These are phyloP conservation scores for Neurospora sp. DNA, from an alignment of 495 filamentous ascomycete species.

Conservation along the genomic window DNA sequence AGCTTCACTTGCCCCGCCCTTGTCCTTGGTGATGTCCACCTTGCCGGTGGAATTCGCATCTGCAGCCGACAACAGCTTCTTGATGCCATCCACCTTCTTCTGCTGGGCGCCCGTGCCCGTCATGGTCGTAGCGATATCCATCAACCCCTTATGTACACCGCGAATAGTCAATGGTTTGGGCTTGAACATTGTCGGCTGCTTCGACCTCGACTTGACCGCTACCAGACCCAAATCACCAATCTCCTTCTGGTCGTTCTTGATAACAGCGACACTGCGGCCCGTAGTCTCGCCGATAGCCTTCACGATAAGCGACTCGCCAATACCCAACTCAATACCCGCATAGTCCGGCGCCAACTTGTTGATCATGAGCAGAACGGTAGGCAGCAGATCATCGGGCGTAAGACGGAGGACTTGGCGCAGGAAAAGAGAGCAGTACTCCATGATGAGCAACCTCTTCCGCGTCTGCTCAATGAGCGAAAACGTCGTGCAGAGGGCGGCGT, in stretches of 20 bases:
- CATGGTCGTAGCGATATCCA: constrained; percentile 69
- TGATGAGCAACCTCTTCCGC: constrained; percentile 76
- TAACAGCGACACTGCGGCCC: constrained; percentile 72
- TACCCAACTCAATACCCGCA: constrained; percentile 88
- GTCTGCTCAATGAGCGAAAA: constrained; percentile 93
- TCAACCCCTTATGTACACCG: constrained; percentile 78
- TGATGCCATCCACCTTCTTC: constrained; percentile 87
- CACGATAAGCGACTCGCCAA: constrained; percentile 96
- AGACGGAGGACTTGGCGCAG: constrained; percentile 85
- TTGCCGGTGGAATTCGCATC: constrained; percentile 62
- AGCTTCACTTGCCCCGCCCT: constrained; percentile 87
- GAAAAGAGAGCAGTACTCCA: constrained; percentile 80
- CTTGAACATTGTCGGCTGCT: constrained; percentile 95
- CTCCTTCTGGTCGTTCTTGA: constrained; percentile 90
- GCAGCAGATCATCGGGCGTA: constrained; percentile 77
- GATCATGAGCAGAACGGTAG: constrained; percentile 89
- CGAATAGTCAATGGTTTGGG: constrained; percentile 81
- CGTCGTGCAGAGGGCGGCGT: constrained; percentile 87
- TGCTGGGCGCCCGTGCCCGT: constrained; percentile 81
- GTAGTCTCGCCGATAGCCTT: constrained; percentile 94
- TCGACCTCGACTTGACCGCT: constrained; percentile 85
- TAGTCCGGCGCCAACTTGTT: constrained; percentile 97
- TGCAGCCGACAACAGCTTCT: constrained; percentile 82
- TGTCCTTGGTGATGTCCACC: constrained; percentile 83
- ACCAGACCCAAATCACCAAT: constrained; percentile 93